phyloP scores from a whole-genome alignment of 345 rosid species.

The Heritiera littoralis region DNA sequence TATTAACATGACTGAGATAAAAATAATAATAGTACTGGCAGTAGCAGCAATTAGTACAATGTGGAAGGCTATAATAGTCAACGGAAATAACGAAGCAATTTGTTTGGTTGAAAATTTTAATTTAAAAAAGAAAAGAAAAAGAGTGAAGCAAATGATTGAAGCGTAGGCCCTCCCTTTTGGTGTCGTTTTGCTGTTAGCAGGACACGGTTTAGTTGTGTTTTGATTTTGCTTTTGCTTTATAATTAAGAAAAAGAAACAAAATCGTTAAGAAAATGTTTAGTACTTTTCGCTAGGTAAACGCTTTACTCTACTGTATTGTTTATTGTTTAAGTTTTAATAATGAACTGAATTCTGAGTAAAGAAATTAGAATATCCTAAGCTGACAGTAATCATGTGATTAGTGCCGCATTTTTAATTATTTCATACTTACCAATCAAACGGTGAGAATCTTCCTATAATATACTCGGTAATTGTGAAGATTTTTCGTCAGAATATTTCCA shows the following conservation, averaged over 20 bases:
- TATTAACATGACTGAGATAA: background rate
- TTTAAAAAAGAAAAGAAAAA: background rate
- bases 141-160: conserved; percentile 1
- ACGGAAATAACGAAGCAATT: background rate
- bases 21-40: too few relatives aligned
- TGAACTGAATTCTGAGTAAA: background rate
- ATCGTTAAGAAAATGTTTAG: background rate
- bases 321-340: background rate
- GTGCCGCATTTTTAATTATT: too few relatives aligned
- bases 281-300: conserved; percentile 28
- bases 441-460: background rate
- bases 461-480: background rate
- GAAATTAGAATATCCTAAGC: conserved; percentile 12
- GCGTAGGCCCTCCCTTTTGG: background rate
- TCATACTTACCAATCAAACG: background rate
- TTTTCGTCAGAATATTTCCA: background rate
- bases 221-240: conserved; percentile 2
- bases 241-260: conserved; percentile 11
- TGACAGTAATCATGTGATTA: background rate
- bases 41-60: too few relatives aligned
- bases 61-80: background rate
- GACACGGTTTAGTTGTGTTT: background rate
- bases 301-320: background rate
- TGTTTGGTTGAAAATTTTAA: background rate
- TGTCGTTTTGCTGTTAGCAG: background rate